Percentiles rank a stretch among this genome's conserved stretches.
Evolutionary conservation across 2,329 filamentous ascomycete species (phyloP).

Genomic region (Didymella pomorum): DNA sequence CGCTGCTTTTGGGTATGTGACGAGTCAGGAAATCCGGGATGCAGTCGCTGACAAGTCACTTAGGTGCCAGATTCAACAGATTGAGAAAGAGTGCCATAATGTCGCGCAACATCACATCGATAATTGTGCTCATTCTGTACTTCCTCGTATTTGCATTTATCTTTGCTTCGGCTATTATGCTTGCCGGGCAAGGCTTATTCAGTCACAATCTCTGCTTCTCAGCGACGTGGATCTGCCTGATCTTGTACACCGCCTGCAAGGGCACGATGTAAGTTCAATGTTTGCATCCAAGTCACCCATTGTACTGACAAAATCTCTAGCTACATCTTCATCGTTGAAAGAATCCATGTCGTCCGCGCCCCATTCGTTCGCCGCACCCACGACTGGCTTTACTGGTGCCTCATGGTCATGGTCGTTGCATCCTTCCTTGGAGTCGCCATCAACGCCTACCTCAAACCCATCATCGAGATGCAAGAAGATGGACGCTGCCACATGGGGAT

Average conservation of each 20-base stretch:
- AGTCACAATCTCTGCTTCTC: constrained; percentile 31
- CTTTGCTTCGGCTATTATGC: constrained; percentile 27
- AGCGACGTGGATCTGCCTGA: constrained; percentile 46
- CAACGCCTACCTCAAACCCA: constrained; percentile 35
- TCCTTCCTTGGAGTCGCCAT: constrained; percentile 31
- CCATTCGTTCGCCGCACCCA: constrained; percentile 34
- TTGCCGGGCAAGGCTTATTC: constrained; percentile 35
- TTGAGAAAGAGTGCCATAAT: constrained; percentile 16
- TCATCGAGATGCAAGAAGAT: constrained; percentile 37
- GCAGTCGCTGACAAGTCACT: neutral
- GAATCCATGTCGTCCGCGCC: constrained; percentile 44
- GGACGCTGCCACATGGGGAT: constrained; percentile 47
- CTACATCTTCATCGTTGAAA: constrained; percentile 51
- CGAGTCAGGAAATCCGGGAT: neutral
- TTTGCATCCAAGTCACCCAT: neutral
- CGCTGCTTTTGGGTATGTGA: constrained; percentile 21
- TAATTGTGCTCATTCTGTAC: constrained; percentile 19
- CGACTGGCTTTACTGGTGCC: constrained; percentile 40
- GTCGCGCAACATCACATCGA: constrained; percentile 21
- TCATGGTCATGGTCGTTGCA: constrained; percentile 28
- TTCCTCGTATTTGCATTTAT: constrained; percentile 17
- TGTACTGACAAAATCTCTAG: constrained; percentile 14
- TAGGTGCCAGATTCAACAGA: constrained; percentile 15
- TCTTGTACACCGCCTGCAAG: constrained; percentile 46
- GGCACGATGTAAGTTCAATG: constrained; percentile 23